Conservation (phyloP, 2,329 filamentous ascomycete genomes). For the Rutstroemia sp. region DNA sequence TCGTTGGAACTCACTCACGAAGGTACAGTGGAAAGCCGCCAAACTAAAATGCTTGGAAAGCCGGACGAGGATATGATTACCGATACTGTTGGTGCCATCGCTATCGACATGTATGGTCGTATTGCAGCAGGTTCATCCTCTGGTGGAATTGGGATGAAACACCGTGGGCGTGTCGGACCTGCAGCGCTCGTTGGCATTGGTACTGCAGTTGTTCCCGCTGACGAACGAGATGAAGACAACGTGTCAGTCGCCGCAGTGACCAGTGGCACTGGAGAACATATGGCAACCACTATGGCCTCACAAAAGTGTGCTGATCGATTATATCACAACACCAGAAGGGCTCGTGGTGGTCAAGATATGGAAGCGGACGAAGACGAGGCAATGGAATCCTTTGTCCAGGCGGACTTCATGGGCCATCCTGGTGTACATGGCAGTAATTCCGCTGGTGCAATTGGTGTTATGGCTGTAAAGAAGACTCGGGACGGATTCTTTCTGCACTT, state of each 20-base stretch:
- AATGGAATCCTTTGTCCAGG: conserved; percentile 67
- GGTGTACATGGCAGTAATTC: conserved; percentile 75
- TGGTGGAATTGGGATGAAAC: conserved; percentile 97
- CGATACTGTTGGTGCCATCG: conserved; percentile 94
- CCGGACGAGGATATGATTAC: conserved; percentile 59
- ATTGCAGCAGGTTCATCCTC: conserved; percentile 96
- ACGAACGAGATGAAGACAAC: conserved; percentile 60
- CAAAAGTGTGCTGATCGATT: conserved; percentile 79
- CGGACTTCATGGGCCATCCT: conserved; percentile 91
- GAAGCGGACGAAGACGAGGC: conserved; percentile 69
- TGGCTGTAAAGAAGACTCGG: conserved; percentile 78
- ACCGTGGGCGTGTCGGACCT: conserved; percentile 82
- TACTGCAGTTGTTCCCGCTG: conserved; percentile 76
- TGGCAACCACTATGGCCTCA: conserved; percentile 91
- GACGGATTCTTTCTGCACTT: conserved; percentile 81
- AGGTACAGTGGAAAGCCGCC: conserved; percentile 17
- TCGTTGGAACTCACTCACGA: conserved; percentile 17
- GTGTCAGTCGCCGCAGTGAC: conserved; percentile 76
- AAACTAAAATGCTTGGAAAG: neutral
- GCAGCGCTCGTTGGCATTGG: conserved; percentile 90
- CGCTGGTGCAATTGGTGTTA: conserved; percentile 80
- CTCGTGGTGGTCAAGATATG: conserved; percentile 52
- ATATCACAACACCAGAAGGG: conserved; percentile 60
- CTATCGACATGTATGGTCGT: conserved; percentile 74
- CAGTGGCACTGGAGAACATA: conserved; percentile 94